Evolutionary conservation across 2,329 filamentous ascomycete species (phyloP).

Genomic region (Fusarium sp.): DNA sequence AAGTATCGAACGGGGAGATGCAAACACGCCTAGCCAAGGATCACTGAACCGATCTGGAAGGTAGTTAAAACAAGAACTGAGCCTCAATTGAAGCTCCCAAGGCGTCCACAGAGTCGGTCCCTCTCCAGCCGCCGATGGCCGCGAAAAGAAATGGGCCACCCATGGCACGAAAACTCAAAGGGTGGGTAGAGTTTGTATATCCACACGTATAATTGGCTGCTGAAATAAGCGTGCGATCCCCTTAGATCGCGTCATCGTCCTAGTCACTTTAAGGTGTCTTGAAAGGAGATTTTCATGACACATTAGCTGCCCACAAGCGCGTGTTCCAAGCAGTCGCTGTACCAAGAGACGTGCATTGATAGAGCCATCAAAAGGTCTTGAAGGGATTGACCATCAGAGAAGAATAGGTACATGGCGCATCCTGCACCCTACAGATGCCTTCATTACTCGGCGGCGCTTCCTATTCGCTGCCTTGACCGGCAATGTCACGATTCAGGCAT

Average conservation of each 20-base stretch:
- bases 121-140: constrained; percentile 24
- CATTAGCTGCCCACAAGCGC: constrained; percentile 32
- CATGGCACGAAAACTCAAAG: constrained; percentile 20
- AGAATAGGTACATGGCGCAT: neutral
- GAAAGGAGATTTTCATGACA: constrained; percentile 37
- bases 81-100: constrained; percentile 2
- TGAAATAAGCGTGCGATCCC: constrained; percentile 38
- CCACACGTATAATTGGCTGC: constrained; percentile 24
- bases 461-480: constrained; percentile 33
- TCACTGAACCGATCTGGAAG: constrained; percentile 16
- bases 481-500: constrained; percentile 33
- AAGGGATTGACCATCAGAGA: neutral
- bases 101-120: constrained; percentile 22
- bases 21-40: neutral
- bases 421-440: constrained; percentile 4
- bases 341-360: neutral
- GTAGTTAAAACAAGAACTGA: constrained; percentile 27
- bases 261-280: constrained; percentile 29
- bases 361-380: neutral
- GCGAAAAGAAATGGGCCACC: constrained; percentile 11
- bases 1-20: neutral
- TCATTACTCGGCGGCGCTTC: constrained; percentile 30
- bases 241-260: constrained; percentile 48
- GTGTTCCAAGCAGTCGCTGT: neutral
- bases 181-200: constrained; percentile 27